These are phyloP conservation scores for Linum tenue DNA, from an alignment of 345 rosid genomes.

Conservation along the genomic window DNA sequence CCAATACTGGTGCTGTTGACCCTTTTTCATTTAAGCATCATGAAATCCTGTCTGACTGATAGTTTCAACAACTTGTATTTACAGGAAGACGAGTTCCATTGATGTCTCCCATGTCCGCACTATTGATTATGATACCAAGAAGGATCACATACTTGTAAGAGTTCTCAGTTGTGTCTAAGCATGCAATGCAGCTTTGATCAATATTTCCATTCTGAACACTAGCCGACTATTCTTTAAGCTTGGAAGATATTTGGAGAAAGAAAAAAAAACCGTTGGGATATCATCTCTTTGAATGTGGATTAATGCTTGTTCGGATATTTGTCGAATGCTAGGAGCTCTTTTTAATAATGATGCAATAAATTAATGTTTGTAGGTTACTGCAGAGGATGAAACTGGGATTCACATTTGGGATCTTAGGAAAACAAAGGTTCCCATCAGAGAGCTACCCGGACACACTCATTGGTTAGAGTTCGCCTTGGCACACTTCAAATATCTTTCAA, in stretches of 20 bases:
- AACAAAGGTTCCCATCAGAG: constrained; percentile 51
- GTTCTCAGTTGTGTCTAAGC: constrained; percentile 4
- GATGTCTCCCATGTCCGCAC: constrained; percentile 53
- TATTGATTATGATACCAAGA: constrained; percentile 54
- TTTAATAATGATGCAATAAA: background rate
- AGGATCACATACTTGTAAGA: constrained; percentile 66
- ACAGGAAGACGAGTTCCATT: constrained; percentile 66
- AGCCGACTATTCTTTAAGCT: background rate
- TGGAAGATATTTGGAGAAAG: too few species aligned
- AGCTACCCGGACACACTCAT: constrained; percentile 78
- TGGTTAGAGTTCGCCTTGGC: constrained; percentile 38
- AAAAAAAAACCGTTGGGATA: too few species aligned
- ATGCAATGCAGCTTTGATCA: too few species aligned
- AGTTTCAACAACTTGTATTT: background rate
- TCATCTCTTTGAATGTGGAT: too few species aligned
- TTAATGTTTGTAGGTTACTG: constrained; percentile 46
- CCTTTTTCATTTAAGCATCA: too few species aligned
- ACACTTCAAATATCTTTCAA: too few species aligned
- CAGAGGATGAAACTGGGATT: constrained; percentile 73
- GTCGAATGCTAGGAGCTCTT: background rate
- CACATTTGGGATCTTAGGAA: constrained; percentile 71
- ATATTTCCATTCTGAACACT: background rate
- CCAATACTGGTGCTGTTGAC: background rate
- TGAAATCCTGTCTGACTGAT: background rate
- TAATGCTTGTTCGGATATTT: too few species aligned